These are phyloP conservation scores for Colletotrichum tanaceti DNA, from an alignment of 2,329 filamentous ascomycete genomes.

Conservation along the genomic window DNA sequence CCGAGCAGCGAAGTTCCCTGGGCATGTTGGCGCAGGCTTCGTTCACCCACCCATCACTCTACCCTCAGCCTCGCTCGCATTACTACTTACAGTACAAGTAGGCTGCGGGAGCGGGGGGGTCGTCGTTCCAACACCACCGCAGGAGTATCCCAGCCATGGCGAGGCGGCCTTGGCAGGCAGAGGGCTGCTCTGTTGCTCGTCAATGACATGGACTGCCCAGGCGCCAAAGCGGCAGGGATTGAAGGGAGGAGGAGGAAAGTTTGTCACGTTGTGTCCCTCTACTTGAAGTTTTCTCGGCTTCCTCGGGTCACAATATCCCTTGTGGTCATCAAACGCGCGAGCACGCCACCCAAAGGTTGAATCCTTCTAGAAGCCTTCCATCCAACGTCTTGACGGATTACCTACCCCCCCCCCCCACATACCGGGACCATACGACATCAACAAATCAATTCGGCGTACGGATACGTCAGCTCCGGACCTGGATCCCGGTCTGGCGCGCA, in stretches of 20 bases:
- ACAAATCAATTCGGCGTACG: conserved; percentile 26
- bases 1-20: conserved; percentile 19
- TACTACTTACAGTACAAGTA: too few species aligned
- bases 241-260: background rate
- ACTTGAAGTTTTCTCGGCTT: conserved; percentile 21
- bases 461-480: conserved; percentile 27
- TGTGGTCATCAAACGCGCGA: conserved; percentile 23
- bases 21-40: background rate
- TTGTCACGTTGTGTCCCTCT: conserved; percentile 2
- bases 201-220: background rate
- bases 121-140: conserved; percentile 9
- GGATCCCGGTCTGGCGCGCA: conserved; percentile 32
- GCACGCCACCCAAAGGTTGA: conserved; percentile 25
- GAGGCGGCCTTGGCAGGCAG: conserved; percentile 2
- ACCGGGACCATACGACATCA: too few species aligned
- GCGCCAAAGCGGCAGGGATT: conserved; percentile 21
- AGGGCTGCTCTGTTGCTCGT: background rate
- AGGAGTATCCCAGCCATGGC: conserved; percentile 17
- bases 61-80: conserved; percentile 11
- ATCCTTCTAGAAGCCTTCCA: conserved; percentile 38
- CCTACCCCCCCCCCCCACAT: too few species aligned
- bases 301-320: conserved; percentile 2
- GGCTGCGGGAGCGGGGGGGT: background rate
- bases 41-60: background rate
- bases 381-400: background rate